A percentile compares a stretch with the other conserved stretches of the same genome.
phyloP scores from a whole-genome alignment of 768 basidiomycete genomes.

The Naematelia aurantialba region DNA sequence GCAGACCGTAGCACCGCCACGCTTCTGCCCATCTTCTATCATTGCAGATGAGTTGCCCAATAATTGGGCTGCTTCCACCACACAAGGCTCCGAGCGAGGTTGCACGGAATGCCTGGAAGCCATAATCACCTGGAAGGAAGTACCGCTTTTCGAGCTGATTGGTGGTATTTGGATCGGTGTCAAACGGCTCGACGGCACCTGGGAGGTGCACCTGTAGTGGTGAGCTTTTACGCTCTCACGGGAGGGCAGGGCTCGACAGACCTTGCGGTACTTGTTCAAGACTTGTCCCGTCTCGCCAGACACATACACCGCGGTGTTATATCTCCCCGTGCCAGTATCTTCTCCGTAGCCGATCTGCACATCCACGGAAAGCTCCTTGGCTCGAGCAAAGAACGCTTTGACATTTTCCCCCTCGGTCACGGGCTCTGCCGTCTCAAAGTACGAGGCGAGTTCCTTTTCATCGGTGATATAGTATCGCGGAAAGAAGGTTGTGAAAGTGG shows the following conservation, averaged over 20 bases:
- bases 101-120: conserved; percentile 45
- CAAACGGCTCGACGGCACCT: conserved; percentile 46
- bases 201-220: conserved; percentile 34
- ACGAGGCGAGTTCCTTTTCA: conserved; percentile 35
- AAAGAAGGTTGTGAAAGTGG: conserved; percentile 47
- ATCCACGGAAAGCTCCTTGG: conserved; percentile 36
- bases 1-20: conserved; percentile 44
- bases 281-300: conserved; percentile 30
- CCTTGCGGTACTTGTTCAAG: conserved; percentile 44
- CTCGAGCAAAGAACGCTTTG: conserved; percentile 38
- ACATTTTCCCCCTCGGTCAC: conserved; percentile 29
- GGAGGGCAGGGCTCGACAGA: conserved; percentile 7
- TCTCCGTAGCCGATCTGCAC: conserved; percentile 49
- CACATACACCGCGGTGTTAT: conserved; percentile 42
- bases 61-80: conserved; percentile 28
- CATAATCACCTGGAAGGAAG: conserved; percentile 47
- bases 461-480: conserved; percentile 44
- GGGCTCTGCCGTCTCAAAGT: conserved; percentile 29
- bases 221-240: not conserved
- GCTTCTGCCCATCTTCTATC: conserved; percentile 49
- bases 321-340: conserved; percentile 35
- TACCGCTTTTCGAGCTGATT: conserved; percentile 50
- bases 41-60: conserved; percentile 48
- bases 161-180: conserved; percentile 38
- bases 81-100: conserved; percentile 29